phyloP scores from a whole-genome alignment of 179 eudicot species.

The Heliamphora pulchella region DNA sequence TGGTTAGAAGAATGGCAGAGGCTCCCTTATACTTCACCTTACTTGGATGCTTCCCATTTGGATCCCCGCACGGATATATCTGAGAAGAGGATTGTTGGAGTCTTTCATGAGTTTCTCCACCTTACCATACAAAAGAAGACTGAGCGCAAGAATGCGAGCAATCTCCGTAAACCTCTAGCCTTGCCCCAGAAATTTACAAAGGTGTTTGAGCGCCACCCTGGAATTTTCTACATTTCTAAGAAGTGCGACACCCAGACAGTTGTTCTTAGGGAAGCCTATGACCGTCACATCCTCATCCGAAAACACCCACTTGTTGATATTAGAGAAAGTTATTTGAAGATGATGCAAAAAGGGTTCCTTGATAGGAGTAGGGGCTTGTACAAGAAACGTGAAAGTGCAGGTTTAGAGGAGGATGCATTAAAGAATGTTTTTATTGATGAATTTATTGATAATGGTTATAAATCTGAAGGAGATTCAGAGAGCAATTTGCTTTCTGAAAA shows the following conservation, averaged over 20 bases:
- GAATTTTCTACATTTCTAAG: slow-evolving; percentile 75
- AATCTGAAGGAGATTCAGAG: slow-evolving; percentile 27
- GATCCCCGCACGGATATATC: slow-evolving; percentile 91
- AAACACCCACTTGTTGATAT: slow-evolving; percentile 69
- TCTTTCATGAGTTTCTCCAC: slow-evolving; percentile 80
- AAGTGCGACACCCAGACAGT: slow-evolving; percentile 69
- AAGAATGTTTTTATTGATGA: slow-evolving; percentile 3
- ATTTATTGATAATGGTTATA: slow-evolving; percentile 9
- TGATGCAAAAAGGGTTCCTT: slow-evolving; percentile 69
- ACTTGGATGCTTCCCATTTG: slow-evolving; percentile 58
- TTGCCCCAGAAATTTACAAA: slow-evolving; percentile 88
- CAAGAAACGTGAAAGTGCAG: slow-evolving; percentile 23
- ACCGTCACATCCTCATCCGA: slow-evolving; percentile 43
- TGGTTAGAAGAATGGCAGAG: slow-evolving; percentile 93
- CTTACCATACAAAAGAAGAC: slow-evolving; percentile 57
- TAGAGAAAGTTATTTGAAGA: slow-evolving; percentile 41
- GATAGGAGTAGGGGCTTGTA: slow-evolving; percentile 69
- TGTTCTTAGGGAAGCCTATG: slow-evolving; percentile 69
- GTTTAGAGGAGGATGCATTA: slow-evolving; percentile 14
- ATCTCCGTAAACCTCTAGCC: slow-evolving; percentile 55
- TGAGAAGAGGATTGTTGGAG: slow-evolving; percentile 82
- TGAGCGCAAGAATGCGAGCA: slow-evolving; percentile 73
- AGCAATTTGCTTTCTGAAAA: slow-evolving; percentile 25
- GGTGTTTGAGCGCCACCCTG: slow-evolving; percentile 94
- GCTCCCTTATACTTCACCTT: slow-evolving; percentile 89